Conservation (phyloP, 2,329 filamentous ascomycete genomes). For the Alternaria sp. region DNA sequence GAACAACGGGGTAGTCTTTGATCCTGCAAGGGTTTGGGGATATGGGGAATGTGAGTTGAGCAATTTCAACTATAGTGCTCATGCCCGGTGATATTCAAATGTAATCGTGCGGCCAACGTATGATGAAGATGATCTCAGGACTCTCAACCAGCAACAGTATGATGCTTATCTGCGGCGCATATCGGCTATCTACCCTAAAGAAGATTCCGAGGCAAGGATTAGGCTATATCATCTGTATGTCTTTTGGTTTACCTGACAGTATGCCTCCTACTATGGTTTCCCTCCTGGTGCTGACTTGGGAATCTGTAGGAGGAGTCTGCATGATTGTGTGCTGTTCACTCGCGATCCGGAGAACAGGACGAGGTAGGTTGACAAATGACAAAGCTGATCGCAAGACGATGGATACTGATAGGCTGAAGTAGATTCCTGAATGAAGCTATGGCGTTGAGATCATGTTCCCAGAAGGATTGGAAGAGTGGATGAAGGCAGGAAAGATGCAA, state of each 20-base stretch:
- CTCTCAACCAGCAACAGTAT: neutral
- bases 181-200: neutral
- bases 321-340: neutral
- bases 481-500: no score
- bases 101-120: neutral
- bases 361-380: neutral
- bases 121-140: neutral
- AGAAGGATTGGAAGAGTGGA: no score
- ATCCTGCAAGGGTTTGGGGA: neutral
- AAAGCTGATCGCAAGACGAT: neutral
- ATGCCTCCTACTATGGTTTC: no score
- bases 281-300: neutral
- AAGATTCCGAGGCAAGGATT: neutral
- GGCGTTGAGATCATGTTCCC: fast-evolving
- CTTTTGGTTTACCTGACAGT: no score
- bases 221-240: neutral
- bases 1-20: neutral
- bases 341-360: neutral
- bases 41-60: neutral
- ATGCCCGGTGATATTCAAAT: no score
- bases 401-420: no score
- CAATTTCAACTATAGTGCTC: no score
- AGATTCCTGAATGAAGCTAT: no score
- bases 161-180: neutral
- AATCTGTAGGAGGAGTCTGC: neutral